Evolutionary conservation across 192 early-diverging fungal genomes (phyloP).

Genomic region (Umbelopsis ramanniana): DNA sequence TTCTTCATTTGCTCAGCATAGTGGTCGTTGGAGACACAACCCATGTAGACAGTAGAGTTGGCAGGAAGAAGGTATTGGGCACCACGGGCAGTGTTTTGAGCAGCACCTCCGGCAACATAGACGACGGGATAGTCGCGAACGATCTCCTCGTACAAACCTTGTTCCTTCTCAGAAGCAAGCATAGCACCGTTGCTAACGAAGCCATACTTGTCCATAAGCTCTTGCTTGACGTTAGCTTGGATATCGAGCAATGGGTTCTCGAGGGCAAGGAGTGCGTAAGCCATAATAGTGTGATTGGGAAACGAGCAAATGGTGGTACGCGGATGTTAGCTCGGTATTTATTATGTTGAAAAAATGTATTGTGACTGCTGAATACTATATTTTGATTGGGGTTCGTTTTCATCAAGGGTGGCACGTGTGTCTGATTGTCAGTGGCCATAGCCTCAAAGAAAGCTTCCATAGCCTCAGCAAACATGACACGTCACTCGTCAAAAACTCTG

Average conservation of each 20-base stretch:
- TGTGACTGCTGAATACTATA: background rate
- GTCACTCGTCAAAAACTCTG: too few species aligned
- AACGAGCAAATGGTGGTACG: slow-evolving; percentile 6
- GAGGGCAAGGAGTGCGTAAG: slow-evolving; percentile 78
- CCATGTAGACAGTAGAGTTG: slow-evolving; percentile 90
- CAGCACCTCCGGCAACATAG: slow-evolving; percentile 96
- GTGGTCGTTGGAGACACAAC: slow-evolving; percentile 89
- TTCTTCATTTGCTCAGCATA: slow-evolving; percentile 74
- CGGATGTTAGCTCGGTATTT: background rate
- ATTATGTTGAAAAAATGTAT: background rate
- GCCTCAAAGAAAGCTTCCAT: too few species aligned
- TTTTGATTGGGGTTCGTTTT: background rate
- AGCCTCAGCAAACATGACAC: too few species aligned
- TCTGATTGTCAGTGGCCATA: background rate
- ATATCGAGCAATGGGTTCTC: slow-evolving; percentile 99
- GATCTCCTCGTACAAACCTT: slow-evolving; percentile 86
- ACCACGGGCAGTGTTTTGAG: slow-evolving; percentile 94
- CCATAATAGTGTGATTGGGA: slow-evolving; percentile 23
- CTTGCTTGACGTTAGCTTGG: slow-evolving; percentile 76
- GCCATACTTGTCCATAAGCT: slow-evolving; percentile 78
- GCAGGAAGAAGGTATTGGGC: slow-evolving; percentile 88
- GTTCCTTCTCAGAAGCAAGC: slow-evolving; percentile 88
- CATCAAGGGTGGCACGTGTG: background rate
- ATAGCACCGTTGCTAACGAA: slow-evolving; percentile 97
- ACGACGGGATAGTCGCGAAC: slow-evolving; percentile 69